phyloP scores from a whole-genome alignment of 306 rosid species.

The Trifolium fragiferum region DNA sequence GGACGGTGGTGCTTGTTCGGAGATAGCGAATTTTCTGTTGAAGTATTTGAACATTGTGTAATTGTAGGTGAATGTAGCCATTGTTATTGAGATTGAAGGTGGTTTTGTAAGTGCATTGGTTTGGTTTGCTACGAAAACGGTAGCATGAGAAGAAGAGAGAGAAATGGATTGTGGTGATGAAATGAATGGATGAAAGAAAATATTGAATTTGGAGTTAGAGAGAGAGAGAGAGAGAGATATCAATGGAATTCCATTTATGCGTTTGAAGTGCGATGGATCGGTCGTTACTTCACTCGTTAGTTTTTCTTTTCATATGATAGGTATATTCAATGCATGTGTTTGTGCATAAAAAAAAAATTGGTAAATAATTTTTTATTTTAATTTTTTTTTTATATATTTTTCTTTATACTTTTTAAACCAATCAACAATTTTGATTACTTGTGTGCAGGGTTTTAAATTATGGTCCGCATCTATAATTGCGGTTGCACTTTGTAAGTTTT shows the following conservation, averaged over 20 bases:
- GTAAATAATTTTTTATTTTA: no score
- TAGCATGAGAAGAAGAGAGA: slow-evolving; percentile 1
- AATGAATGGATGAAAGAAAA: slow-evolving; percentile 32
- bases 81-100: slow-evolving; percentile 7
- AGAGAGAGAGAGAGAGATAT: no score
- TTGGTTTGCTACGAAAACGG: neutral
- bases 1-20: slow-evolving; percentile 57
- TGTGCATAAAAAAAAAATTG: no score
- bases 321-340: no score
- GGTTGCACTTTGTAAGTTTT: no score
- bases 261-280: neutral
- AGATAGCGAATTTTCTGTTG: slow-evolving; percentile 57
- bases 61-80: slow-evolving; percentile 46
- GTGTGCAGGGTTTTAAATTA: no score
- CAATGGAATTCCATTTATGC: no score
- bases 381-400: no score
- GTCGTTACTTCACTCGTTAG: neutral
- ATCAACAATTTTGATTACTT: no score
- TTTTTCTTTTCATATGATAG: neutral
- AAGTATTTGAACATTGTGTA: slow-evolving; percentile 74
- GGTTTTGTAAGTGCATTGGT: slow-evolving; percentile 26
- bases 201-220: neutral
- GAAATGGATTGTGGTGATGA: neutral
- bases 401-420: no score
- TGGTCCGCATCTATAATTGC: no score